A percentile compares a stretch with the other conserved stretches of the same genome.
Conservation (phyloP, 106 monocot genomes). For the Acanthochlamys bracteata region DNA sequence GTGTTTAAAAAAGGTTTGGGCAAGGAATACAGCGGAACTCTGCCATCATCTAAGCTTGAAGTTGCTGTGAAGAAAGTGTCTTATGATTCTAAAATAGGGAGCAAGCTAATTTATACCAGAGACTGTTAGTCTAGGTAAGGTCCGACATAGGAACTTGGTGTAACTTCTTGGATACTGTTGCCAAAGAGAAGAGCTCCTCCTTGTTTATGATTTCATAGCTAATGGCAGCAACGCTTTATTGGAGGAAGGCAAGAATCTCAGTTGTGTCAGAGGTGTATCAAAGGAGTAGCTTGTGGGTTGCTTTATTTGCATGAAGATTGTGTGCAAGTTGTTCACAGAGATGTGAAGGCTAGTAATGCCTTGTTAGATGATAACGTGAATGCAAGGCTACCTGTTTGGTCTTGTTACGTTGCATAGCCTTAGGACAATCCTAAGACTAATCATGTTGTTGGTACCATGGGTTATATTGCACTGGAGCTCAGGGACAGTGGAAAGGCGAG, state of each 20-base stretch:
- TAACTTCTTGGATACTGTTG: background rate
- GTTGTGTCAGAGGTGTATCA: conserved; percentile 5
- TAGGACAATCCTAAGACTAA: conserved; percentile 1
- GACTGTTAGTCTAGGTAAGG: background rate
- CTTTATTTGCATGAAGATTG: conserved; percentile 13
- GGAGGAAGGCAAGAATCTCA: background rate
- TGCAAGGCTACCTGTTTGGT: conserved; percentile 6
- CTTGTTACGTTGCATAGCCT: conserved; percentile 6
- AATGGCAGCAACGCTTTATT: background rate
- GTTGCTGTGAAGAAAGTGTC: background rate
- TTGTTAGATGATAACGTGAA: conserved; percentile 10
- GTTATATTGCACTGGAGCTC: conserved; percentile 8
- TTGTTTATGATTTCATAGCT: background rate
- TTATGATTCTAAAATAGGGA: background rate
- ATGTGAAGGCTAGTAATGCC: conserved; percentile 13
- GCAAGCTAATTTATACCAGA: background rate
- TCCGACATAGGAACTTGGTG: background rate
- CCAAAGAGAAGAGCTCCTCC: background rate
- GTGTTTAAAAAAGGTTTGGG: background rate
- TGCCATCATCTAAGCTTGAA: background rate
- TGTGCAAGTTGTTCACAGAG: conserved; percentile 8
- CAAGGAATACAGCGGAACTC: background rate
- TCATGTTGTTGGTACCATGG: conserved; percentile 10
- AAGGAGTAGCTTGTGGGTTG: conserved; percentile 9
- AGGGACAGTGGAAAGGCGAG: background rate